Evolutionary conservation across 148 eudicot genomes (phyloP).

Genomic region (Rhododendron mucronatum): DNA sequence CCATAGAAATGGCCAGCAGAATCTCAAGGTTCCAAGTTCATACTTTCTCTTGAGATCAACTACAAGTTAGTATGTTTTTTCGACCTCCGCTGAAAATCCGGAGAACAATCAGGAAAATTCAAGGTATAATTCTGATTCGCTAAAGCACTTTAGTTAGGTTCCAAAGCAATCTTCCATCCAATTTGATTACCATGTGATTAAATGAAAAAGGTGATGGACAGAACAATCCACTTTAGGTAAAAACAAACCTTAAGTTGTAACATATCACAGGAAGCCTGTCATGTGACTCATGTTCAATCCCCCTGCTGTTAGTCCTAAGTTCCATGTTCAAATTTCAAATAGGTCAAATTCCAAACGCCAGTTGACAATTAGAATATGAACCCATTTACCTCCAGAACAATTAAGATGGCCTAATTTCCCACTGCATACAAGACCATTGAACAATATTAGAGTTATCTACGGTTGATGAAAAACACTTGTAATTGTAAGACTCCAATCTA

Average conservation of each 20-base stretch:
- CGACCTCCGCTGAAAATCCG: not conserved
- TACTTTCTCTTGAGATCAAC: not conserved
- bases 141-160: not conserved
- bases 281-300: not conserved
- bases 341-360: not conserved
- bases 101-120: not conserved
- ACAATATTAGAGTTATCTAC: not conserved
- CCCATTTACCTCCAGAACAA: not conserved
- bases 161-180: not conserved
- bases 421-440: not conserved
- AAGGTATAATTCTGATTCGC: not conserved
- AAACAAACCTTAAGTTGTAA: not conserved
- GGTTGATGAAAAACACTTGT: not conserved
- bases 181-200: not conserved
- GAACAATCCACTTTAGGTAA: not conserved
- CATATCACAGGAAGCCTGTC: not conserved
- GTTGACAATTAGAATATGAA: not conserved
- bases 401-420: not conserved
- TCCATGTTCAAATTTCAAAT: not conserved
- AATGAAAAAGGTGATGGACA: not conserved
- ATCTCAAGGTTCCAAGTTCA: not conserved
- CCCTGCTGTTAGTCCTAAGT: not conserved
- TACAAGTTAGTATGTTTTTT: not conserved
- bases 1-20: not conserved
- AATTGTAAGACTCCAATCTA: not conserved